Evolutionary conservation across 2,329 filamentous ascomycete species (phyloP).

Genomic region (Phyllosticta capitalensis): DNA sequence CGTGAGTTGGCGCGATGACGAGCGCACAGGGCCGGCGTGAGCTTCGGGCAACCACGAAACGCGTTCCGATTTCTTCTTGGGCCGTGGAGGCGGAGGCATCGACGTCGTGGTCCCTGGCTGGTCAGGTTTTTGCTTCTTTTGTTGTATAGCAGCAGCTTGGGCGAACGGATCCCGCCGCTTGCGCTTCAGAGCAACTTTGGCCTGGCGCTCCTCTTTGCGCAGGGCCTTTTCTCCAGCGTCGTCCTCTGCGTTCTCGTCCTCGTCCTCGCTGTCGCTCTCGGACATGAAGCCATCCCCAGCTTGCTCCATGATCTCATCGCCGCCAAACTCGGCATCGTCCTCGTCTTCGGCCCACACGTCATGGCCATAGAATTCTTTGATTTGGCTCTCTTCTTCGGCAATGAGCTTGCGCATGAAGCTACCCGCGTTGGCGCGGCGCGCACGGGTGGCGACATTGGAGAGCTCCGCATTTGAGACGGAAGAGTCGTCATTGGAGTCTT

Average conservation of each 20-base stretch:
- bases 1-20: conserved; percentile 54
- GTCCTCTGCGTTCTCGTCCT: conserved; percentile 55
- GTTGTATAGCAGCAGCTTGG: conserved; percentile 32
- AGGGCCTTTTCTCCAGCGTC: conserved; percentile 82
- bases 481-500: conserved; percentile 13
- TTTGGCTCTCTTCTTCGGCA: conserved; percentile 29
- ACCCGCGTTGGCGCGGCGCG: conserved; percentile 30
- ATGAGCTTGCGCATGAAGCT: conserved; percentile 32
- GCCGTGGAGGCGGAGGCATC: conserved; percentile 17
- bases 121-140: conserved; percentile 21
- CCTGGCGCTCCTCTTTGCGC: conserved; percentile 63
- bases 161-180: conserved; percentile 49
- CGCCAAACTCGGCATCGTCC: conserved; percentile 42
- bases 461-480: conserved; percentile 16
- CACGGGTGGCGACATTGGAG: conserved; percentile 28
- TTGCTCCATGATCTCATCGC: conserved; percentile 36
- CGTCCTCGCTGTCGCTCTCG: conserved; percentile 72
- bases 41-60: conserved; percentile 59
- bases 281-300: conserved; percentile 65
- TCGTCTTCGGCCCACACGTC: conserved; percentile 58
- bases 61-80: conserved; percentile 62
- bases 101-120: conserved; percentile 39
- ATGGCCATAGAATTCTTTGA: conserved; percentile 15
- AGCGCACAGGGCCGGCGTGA: conserved; percentile 52
- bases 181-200: conserved; percentile 58